Conservation (phyloP, 768 basidiomycete genomes). For the Tephrocybe sp. region DNA sequence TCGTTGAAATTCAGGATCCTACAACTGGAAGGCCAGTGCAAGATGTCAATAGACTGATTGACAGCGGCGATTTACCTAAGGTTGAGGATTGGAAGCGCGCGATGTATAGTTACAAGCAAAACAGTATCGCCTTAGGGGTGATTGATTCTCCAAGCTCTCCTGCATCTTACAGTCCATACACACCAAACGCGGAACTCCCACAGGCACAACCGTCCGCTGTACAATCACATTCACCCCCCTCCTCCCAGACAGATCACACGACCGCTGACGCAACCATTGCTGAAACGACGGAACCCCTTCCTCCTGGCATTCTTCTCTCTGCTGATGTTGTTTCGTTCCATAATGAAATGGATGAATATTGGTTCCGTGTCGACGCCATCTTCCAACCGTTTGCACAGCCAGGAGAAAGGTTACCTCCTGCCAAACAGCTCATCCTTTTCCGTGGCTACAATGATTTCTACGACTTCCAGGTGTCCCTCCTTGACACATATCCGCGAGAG, state of each 20-base stretch:
- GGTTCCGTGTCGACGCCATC: constrained; percentile 91
- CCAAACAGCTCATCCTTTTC: constrained; percentile 84
- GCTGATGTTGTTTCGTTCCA: constrained; percentile 97
- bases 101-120: constrained; percentile 93
- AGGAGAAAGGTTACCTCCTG: constrained; percentile 58
- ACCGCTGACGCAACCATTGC: constrained; percentile 30
- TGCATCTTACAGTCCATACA: not conserved
- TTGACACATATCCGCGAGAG: constrained; percentile 86
- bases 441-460: constrained; percentile 98
- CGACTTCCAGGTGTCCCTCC: constrained; percentile 89
- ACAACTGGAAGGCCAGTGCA: constrained; percentile 58
- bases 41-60: constrained; percentile 77
- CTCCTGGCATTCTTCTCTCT: constrained; percentile 80
- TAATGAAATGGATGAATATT: constrained; percentile 92
- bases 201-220: constrained; percentile 19
- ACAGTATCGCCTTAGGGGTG: constrained; percentile 91
- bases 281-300: constrained; percentile 49
- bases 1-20: constrained; percentile 96
- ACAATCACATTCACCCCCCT: constrained; percentile 27
- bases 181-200: constrained; percentile 3
- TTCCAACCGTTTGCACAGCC: constrained; percentile 79
- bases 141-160: constrained; percentile 54
- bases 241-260: constrained; percentile 20
- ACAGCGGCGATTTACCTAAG: constrained; percentile 83
- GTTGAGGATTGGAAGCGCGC: constrained; percentile 99